These are phyloP conservation scores for Daedaleopsis sinensis DNA, from an alignment of 768 basidiomycete species.

Conservation along the genomic window DNA sequence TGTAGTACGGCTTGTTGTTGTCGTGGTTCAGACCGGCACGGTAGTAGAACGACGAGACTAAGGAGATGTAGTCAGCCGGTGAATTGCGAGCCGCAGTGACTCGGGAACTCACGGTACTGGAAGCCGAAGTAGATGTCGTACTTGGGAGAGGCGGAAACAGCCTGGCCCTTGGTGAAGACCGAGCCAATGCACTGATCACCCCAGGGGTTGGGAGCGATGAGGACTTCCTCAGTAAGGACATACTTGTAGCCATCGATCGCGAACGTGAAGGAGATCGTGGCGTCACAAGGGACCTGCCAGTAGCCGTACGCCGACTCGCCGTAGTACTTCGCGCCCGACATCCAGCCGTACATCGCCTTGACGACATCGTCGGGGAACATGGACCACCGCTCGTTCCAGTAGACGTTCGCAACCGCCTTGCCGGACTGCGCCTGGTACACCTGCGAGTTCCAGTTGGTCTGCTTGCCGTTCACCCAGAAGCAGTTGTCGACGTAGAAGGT, in stretches of 20 bases:
- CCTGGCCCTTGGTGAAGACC: slow-evolving; percentile 12
- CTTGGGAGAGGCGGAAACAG: neutral
- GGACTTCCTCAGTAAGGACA: slow-evolving; percentile 4
- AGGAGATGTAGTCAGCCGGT: neutral
- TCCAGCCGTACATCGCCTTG: slow-evolving; percentile 9
- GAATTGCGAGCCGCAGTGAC: neutral
- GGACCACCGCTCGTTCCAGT: slow-evolving; percentile 6
- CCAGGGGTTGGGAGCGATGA: slow-evolving; percentile 18
- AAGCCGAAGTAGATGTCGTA: slow-evolving; percentile 17
- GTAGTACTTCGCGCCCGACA: slow-evolving; percentile 13
- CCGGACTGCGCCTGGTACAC: slow-evolving; percentile 4
- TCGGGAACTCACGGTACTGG: slow-evolving; percentile 10
- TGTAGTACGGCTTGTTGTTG: slow-evolving; percentile 13
- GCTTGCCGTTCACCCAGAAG: slow-evolving; percentile 8
- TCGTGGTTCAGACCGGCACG: slow-evolving; percentile 10
- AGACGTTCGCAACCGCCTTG: slow-evolving; percentile 8
- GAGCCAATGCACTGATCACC: slow-evolving; percentile 21
- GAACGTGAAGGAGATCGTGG: slow-evolving; percentile 10
- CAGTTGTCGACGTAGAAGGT: slow-evolving; percentile 14
- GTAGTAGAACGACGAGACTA: slow-evolving; percentile 19
- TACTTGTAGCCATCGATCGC: slow-evolving; percentile 16
- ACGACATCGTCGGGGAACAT: slow-evolving; percentile 10
- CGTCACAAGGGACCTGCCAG: slow-evolving; percentile 17
- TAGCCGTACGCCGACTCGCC: slow-evolving; percentile 10
- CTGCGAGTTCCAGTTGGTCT: neutral